A percentile compares a stretch with the other conserved stretches of the same genome.
Evolutionary conservation across 225 moss, liverwort and hornwort species (phyloP).

Genomic region (Ulota crispa): DNA sequence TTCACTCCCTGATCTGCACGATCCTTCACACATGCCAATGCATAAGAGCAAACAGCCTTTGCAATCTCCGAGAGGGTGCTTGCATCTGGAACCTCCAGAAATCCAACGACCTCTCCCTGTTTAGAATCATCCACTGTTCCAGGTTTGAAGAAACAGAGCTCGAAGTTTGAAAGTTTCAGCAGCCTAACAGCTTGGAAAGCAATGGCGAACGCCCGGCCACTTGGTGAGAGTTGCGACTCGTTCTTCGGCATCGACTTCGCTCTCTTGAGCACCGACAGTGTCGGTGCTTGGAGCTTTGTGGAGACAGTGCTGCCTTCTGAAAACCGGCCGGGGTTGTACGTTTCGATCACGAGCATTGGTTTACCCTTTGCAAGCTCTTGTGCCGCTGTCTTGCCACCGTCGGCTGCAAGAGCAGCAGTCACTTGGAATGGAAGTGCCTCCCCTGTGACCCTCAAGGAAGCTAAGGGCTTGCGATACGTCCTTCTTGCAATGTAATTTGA

Average conservation of each 20-base stretch:
- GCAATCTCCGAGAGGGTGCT: slow-evolving; percentile 61
- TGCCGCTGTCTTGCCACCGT: slow-evolving; percentile 77
- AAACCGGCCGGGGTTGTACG: slow-evolving; percentile 68
- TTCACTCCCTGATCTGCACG: slow-evolving; percentile 28
- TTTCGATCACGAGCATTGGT: slow-evolving; percentile 72
- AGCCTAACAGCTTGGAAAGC: slow-evolving; percentile 74
- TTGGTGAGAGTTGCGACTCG: slow-evolving; percentile 34
- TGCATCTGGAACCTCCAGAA: slow-evolving; percentile 62
- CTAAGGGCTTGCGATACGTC: slow-evolving; percentile 72
- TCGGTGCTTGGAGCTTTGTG: slow-evolving; percentile 84
- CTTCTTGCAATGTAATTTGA: slow-evolving; percentile 60
- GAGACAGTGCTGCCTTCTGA: slow-evolving; percentile 68
- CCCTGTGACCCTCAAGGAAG: slow-evolving; percentile 65
- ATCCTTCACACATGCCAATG: slow-evolving; percentile 62
- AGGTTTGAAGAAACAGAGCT: slow-evolving; percentile 61
- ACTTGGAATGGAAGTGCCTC: slow-evolving; percentile 74
- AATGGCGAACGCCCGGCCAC: slow-evolving; percentile 65
- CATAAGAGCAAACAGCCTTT: slow-evolving; percentile 59
- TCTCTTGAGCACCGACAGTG: slow-evolving; percentile 57
- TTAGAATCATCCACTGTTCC: slow-evolving; percentile 63
- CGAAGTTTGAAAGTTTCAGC: slow-evolving; percentile 64
- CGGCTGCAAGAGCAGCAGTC: slow-evolving; percentile 71
- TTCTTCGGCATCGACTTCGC: slow-evolving; percentile 51
- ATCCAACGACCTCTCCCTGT: slow-evolving; percentile 57
- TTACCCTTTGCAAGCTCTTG: slow-evolving; percentile 80